Percentiles rank a stretch among this genome's conserved stretches.
These are phyloP conservation scores for Ceratocystis huliohia DNA, from an alignment of 2,329 filamentous ascomycete species.

Conservation along the genomic window DNA sequence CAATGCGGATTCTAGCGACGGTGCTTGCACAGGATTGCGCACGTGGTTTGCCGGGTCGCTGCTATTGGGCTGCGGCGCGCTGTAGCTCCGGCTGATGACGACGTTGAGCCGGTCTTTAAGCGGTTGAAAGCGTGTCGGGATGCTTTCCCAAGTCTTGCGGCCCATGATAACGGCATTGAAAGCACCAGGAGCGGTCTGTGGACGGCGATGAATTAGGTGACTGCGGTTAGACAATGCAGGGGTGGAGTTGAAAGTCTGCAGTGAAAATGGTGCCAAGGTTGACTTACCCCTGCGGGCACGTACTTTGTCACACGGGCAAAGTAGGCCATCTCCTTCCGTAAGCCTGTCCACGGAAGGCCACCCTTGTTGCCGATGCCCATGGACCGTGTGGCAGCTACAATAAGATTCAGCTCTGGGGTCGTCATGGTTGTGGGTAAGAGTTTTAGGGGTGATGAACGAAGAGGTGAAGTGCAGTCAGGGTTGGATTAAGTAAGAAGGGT, in stretches of 20 bases:
- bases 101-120: constrained; percentile 71
- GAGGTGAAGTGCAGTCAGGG: background rate
- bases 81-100: constrained; percentile 52
- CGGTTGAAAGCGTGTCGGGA: constrained; percentile 66
- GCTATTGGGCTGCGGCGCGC: constrained; percentile 21
- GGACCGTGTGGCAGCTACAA: constrained; percentile 80
- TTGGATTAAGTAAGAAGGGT: background rate
- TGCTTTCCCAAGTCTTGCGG: constrained; percentile 89
- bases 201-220: background rate
- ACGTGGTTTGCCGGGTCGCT: constrained; percentile 15
- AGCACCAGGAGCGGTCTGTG: constrained; percentile 28
- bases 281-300: constrained; percentile 32
- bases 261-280: background rate
- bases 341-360: constrained; percentile 73
- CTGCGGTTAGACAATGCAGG: background rate
- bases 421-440: background rate
- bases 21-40: constrained; percentile 42
- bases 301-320: constrained; percentile 82
- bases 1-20: constrained; percentile 47
- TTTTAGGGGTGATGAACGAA: background rate
- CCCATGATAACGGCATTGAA: constrained; percentile 87
- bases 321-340: constrained; percentile 87
- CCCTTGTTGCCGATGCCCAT: constrained; percentile 80
- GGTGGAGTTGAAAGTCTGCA: background rate
- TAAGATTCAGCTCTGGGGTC: constrained; percentile 58